Evolutionary conservation across 129 eudicot species (phyloP).

Genomic region (Escallonia rubra): DNA sequence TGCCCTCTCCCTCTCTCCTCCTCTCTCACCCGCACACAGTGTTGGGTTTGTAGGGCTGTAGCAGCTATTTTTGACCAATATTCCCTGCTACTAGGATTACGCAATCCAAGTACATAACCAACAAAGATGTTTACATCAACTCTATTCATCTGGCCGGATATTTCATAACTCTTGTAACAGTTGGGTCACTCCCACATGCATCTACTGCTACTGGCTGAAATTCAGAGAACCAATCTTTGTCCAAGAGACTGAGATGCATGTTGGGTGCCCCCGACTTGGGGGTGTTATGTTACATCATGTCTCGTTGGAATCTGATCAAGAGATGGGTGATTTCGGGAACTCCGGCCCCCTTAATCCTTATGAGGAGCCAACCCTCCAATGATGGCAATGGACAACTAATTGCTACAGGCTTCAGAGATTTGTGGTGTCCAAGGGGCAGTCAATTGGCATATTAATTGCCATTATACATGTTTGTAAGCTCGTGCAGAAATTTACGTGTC

Average conservation of each 20-base stretch:
- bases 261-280: background rate
- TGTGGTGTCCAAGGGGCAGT: too few species aligned
- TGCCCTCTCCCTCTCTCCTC: background rate
- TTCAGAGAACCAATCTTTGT: background rate
- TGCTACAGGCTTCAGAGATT: too few species aligned
- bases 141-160: background rate
- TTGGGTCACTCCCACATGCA: background rate
- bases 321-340: background rate
- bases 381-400: too few species aligned
- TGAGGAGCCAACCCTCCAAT: background rate
- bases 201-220: background rate
- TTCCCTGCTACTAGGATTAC: background rate
- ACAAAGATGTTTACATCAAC: conserved; percentile 1
- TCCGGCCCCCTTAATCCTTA: background rate
- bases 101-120: conserved; percentile 6
- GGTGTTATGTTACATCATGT: background rate
- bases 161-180: background rate
- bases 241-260: background rate
- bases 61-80: conserved; percentile 34
- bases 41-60: conserved; percentile 2
- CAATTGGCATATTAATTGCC: too few species aligned
- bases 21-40: background rate
- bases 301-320: background rate
- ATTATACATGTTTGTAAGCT: too few species aligned
- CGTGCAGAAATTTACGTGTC: too few species aligned